These are phyloP conservation scores for Ophiostoma sp. DNA, from an alignment of 2,329 filamentous ascomycete species.

Conservation along the genomic window DNA sequence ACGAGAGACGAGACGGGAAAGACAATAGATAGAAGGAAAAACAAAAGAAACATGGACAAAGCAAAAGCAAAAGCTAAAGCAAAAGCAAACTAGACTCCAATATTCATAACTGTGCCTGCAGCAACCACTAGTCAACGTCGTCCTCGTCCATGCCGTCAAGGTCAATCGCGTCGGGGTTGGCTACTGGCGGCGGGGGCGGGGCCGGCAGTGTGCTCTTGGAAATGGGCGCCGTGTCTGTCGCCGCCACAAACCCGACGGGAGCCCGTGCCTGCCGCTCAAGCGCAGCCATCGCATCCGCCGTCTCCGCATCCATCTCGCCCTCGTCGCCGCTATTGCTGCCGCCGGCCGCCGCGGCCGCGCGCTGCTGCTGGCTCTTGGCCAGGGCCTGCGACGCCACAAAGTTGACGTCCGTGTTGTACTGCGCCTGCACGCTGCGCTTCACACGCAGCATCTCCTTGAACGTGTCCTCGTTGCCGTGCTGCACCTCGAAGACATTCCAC, in stretches of 20 bases:
- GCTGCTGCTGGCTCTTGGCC: slow-evolving; percentile 65
- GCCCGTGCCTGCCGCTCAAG: slow-evolving; percentile 84
- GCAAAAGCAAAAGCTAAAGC: background rate
- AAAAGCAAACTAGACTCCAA: background rate
- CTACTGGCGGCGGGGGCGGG: slow-evolving; percentile 41
- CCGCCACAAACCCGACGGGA: slow-evolving; percentile 84
- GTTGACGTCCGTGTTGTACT: slow-evolving; percentile 98
- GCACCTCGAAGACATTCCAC: slow-evolving; percentile 96
- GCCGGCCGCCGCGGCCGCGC: slow-evolving; percentile 23
- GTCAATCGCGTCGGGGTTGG: slow-evolving; percentile 81
- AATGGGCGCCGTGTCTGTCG: slow-evolving; percentile 62
- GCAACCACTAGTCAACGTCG: slow-evolving; percentile 37
- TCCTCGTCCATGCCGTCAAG: slow-evolving; percentile 57
- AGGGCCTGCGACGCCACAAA: slow-evolving; percentile 96
- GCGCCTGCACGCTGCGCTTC: slow-evolving; percentile 93
- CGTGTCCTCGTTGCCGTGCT: slow-evolving; percentile 97
- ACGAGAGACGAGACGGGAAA: background rate
- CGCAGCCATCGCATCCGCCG: slow-evolving; percentile 78
- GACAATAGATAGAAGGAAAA: background rate
- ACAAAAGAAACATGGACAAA: background rate
- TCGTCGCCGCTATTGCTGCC: slow-evolving; percentile 41
- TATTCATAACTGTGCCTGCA: background rate
- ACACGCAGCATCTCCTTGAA: slow-evolving; percentile 99
- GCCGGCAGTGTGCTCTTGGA: slow-evolving; percentile 24
- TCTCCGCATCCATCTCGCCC: slow-evolving; percentile 41